Conservation (phyloP, 2,329 filamentous ascomycete species). For the Colletotrichum agaves region DNA sequence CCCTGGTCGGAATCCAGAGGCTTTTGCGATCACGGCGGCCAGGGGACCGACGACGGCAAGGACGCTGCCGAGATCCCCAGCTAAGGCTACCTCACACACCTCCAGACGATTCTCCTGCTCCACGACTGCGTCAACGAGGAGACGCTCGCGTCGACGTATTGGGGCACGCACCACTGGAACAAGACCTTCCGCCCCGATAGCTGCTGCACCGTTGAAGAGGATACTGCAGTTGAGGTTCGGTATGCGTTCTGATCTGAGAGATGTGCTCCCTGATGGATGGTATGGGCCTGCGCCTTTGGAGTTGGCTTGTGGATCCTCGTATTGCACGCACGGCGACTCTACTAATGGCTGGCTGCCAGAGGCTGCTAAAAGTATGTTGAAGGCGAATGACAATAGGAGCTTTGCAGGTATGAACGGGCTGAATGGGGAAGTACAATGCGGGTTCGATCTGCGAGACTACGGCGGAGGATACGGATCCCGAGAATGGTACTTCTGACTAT, state of each 20-base stretch:
- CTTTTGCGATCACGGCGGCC: conserved; percentile 45
- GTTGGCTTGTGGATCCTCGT: conserved; percentile 53
- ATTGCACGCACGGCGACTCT: conserved; percentile 58
- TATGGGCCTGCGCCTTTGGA: conserved; percentile 54
- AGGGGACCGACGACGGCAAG: conserved; percentile 48
- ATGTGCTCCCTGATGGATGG: conserved; percentile 56
- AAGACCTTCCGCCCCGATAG: conserved; percentile 40
- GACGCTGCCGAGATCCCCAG: neutral
- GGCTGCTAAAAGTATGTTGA: conserved; percentile 53
- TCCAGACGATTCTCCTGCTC: conserved; percentile 42
- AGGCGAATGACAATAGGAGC: conserved; percentile 12
- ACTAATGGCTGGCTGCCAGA: conserved; percentile 59
- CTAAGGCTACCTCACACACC: conserved; percentile 42
- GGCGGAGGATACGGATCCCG: conserved; percentile 52
- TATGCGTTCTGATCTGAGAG: conserved; percentile 58
- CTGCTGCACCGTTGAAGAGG: conserved; percentile 54
- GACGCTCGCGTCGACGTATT: conserved; percentile 40
- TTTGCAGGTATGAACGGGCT: neutral
- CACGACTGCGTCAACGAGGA: conserved; percentile 41
- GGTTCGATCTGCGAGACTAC: conserved; percentile 41
- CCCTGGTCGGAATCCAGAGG: conserved; percentile 39
- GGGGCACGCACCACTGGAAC: conserved; percentile 25
- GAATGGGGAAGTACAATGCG: neutral
- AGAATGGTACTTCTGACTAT: conserved; percentile 53
- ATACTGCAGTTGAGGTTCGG: conserved; percentile 60